These are phyloP conservation scores for Aspergillus spinulosporus DNA, from an alignment of 2,329 filamentous ascomycete species.

Conservation along the genomic window DNA sequence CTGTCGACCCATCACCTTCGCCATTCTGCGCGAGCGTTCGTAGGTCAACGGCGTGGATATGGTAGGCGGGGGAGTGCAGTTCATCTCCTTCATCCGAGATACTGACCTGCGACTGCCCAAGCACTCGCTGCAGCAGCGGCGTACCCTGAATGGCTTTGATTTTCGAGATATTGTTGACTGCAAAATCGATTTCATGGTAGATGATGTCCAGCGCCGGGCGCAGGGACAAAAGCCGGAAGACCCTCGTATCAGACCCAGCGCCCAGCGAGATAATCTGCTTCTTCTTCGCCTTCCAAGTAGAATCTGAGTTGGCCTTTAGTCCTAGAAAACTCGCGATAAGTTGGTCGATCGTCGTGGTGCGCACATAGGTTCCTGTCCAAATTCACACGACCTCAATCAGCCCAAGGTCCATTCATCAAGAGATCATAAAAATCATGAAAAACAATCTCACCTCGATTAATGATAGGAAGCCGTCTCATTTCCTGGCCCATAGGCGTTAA, in stretches of 20 bases:
- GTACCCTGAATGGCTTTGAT: slow-evolving; percentile 46
- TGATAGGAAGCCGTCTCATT: slow-evolving; percentile 76
- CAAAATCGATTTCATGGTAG: slow-evolving; percentile 94
- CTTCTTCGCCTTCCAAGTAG: slow-evolving; percentile 15
- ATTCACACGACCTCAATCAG: background rate
- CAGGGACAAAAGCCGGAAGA: slow-evolving; percentile 68
- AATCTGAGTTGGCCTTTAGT: slow-evolving; percentile 16
- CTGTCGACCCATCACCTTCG: slow-evolving; percentile 21
- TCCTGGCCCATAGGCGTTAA: slow-evolving; percentile 59
- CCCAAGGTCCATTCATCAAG: too few relatives aligned
- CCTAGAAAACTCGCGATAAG: slow-evolving; percentile 73
- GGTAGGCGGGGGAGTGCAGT: slow-evolving; percentile 50
- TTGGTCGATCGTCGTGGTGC: slow-evolving; percentile 77
- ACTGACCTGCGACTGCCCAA: slow-evolving; percentile 33
- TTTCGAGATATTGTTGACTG: slow-evolving; percentile 69
- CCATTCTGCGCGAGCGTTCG: slow-evolving; percentile 53
- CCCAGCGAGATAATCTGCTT: slow-evolving; percentile 87
- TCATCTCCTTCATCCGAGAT: slow-evolving; percentile 43
- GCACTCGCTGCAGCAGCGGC: slow-evolving; percentile 31
- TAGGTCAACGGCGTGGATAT: slow-evolving; percentile 69
- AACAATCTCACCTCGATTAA: slow-evolving; percentile 74
- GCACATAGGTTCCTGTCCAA: slow-evolving; percentile 78
- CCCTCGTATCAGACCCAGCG: slow-evolving; percentile 89
- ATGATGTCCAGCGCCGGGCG: slow-evolving; percentile 53
- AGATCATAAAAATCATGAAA: background rate